phyloP scores from a whole-genome alignment of 2,329 filamentous ascomycete species.

The Colletotrichum cordylinicola region DNA sequence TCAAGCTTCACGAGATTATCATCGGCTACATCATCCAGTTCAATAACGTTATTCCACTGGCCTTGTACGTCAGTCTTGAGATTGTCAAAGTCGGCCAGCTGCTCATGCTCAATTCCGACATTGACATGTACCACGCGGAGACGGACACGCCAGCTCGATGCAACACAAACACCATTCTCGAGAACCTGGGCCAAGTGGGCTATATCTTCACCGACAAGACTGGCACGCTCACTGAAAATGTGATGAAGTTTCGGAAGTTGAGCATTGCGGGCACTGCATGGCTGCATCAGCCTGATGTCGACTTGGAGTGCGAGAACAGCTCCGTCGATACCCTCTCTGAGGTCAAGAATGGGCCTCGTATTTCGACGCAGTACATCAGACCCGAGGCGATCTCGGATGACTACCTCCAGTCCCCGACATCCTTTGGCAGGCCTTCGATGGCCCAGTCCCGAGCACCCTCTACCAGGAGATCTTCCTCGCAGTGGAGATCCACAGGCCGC shows the following conservation, averaged over 20 bases:
- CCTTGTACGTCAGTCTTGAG: conserved; percentile 90
- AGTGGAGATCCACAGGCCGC: conserved; percentile 54
- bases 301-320: conserved; percentile 34
- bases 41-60: conserved; percentile 92
- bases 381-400: not conserved
- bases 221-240: conserved; percentile 90
- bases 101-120: conserved; percentile 78
- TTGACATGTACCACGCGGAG: conserved; percentile 89
- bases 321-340: not conserved
- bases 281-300: conserved; percentile 80
- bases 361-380: conserved; percentile 1
- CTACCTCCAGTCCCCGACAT: not conserved
- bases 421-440: conserved; percentile 25
- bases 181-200: conserved; percentile 88
- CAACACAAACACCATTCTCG: conserved; percentile 93
- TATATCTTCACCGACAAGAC: conserved; percentile 97
- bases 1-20: conserved; percentile 82
- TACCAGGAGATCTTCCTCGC: conserved; percentile 51
- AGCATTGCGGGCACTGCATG: conserved; percentile 89
- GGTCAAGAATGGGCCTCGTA: not conserved
- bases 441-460: conserved; percentile 32
- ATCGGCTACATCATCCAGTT: conserved; percentile 95
- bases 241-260: conserved; percentile 94
- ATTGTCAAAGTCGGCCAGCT: conserved; percentile 82
- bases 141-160: conserved; percentile 87